Base-by-base conservation (phyloP, 2,329 filamentous ascomycete species). In the Erysiphe pulchra region DNA sequence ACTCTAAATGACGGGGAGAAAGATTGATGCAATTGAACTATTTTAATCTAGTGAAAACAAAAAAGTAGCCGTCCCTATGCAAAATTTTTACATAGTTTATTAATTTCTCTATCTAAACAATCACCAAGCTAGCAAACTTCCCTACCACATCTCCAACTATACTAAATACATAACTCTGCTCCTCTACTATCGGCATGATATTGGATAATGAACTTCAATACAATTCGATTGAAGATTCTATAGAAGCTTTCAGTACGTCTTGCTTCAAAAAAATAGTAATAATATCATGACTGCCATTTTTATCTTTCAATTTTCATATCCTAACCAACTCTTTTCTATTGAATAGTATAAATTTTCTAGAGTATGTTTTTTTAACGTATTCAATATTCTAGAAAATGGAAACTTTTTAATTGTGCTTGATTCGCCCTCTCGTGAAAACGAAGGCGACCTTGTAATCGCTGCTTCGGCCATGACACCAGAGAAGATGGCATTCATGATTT, bases 341-440 rank as follows among this genome's bases (percentile, higher is more conserved):
- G 20, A 14, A 12, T 11, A 16, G 20, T 39, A 40, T 38, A n/a
- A 14, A 28, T n/a, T n/a, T 11, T 16, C 9, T 24, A 1, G 1
- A 14, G 7, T 13, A n/a, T 42, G 14, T 14, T 18, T 13, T 18
- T 17, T 18, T 39, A 30, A 31, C 43, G 16, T 31, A 47, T 51
- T 52, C 41, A 52, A 36, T 45, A 42, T 45, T 31, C 28, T 42
- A 82, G 77, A 69, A 56, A 73, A 76, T 62, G 85, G 84, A 62
- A 77, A 95, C 59, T 95, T 95, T 70, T 79, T 98, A 60, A 76
- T 98, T 50, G 87, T 94, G 34, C 82, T 98, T 57, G 90, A 98
- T 67, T 81, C 83, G 54, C 76, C 84, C 51, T 74, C 77, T 50
- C 86, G 90, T 62, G 90, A 98, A 63, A 98, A 98, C 62, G 90